These are phyloP conservation scores for Trematosphaeria pertusa DNA, from an alignment of 2,329 filamentous ascomycete species.

Conservation along the genomic window DNA sequence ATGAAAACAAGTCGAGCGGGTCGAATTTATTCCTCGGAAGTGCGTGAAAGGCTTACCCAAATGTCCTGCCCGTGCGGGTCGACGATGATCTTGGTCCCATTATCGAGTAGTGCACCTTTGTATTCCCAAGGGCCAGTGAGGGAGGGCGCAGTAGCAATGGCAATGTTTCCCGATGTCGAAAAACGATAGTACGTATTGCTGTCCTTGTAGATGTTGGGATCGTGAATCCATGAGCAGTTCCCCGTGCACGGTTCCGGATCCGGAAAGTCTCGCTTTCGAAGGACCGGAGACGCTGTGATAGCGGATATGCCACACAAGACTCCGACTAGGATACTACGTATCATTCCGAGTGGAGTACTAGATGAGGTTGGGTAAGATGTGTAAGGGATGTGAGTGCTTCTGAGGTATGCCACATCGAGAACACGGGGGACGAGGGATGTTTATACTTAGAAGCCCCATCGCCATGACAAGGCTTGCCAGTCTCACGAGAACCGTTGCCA, in stretches of 20 bases:
- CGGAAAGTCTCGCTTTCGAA: slow-evolving; percentile 21
- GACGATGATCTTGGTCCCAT: slow-evolving; percentile 52
- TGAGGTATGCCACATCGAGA: too few species aligned
- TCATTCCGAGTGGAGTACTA: slow-evolving; percentile 6
- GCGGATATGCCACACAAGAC: slow-evolving; percentile 10
- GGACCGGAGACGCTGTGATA: slow-evolving; percentile 20
- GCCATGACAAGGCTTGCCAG: too few species aligned
- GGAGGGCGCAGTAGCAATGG: slow-evolving; percentile 52
- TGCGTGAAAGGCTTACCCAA: slow-evolving; percentile 47
- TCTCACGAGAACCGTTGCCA: too few species aligned
- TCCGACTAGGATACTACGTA: slow-evolving; percentile 4
- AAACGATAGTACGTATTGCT: slow-evolving; percentile 59
- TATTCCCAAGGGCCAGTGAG: slow-evolving; percentile 57
- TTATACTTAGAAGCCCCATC: too few species aligned
- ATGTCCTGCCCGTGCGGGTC: slow-evolving; percentile 50
- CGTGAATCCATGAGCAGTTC: slow-evolving; percentile 51
- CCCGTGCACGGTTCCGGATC: slow-evolving; percentile 49
- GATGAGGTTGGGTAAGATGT: background rate
- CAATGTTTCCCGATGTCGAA: slow-evolving; percentile 56
- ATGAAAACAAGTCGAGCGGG: too few species aligned
- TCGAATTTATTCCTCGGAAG: background rate
- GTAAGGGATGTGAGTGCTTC: background rate
- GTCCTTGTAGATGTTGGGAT: slow-evolving; percentile 54
- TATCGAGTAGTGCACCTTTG: slow-evolving; percentile 52
- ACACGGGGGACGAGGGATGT: too few species aligned